Percentiles rank a stretch among this genome's conserved stretches.
Evolutionary conservation across 495 filamentous ascomycete species (phyloP).

Genomic region (Wilcoxina mikolae): DNA sequence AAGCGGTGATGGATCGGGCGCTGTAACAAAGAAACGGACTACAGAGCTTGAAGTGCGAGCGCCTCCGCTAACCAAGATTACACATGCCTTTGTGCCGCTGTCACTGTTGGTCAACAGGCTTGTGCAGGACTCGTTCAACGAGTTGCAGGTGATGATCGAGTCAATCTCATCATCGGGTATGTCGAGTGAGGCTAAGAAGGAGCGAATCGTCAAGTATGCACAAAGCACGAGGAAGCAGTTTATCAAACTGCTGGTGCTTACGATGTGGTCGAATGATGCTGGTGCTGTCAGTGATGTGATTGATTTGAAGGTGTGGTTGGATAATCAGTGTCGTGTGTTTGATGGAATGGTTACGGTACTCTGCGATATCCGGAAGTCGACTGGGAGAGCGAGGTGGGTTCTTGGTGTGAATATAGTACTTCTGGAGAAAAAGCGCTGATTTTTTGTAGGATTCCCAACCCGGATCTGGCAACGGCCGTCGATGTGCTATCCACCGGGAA

Average conservation of each 20-base stretch:
- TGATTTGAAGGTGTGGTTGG: conserved; percentile 62
- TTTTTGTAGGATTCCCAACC: conserved; percentile 52
- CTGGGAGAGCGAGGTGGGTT: conserved; percentile 33
- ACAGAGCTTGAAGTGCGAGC: conserved; percentile 34
- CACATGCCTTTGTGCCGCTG: conserved; percentile 56
- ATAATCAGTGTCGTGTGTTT: conserved; percentile 43
- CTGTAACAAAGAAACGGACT: conserved; percentile 24
- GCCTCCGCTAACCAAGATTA: conserved; percentile 68
- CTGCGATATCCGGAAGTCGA: conserved; percentile 51
- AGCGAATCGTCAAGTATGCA: conserved; percentile 57
- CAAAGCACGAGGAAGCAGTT: conserved; percentile 53
- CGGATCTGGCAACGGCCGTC: conserved; percentile 78
- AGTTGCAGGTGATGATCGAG: conserved; percentile 52
- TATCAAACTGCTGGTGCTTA: conserved; percentile 78
- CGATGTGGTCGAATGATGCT: conserved; percentile 70
- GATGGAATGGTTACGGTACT: conserved; percentile 43
- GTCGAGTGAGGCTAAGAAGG: conserved; percentile 52
- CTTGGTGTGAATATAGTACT: neutral
- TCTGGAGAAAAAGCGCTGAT: neutral
- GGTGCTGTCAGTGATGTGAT: conserved; percentile 65
- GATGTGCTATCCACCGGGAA: conserved; percentile 64
- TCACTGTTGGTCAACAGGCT: conserved; percentile 55
- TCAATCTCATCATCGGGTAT: conserved; percentile 11
- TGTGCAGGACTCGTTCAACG: conserved; percentile 66
- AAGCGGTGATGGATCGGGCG: neutral